Percentiles rank a stretch among this genome's conserved stretches.
Conservation (phyloP, 176 grass and related monocot genomes). For the Chloris gayana region DNA sequence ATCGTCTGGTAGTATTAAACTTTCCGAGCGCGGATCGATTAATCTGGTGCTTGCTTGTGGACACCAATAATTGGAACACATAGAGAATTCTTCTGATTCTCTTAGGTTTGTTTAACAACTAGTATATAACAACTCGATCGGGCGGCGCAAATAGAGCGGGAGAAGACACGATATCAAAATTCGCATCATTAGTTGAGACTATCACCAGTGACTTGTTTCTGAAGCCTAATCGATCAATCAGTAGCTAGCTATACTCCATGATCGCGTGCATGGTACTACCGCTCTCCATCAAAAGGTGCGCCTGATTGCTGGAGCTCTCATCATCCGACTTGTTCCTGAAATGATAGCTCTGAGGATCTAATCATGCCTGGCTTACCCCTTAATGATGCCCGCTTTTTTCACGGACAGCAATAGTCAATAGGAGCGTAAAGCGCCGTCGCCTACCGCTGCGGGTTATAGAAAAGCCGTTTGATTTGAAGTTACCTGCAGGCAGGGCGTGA, state of each 20-base stretch:
- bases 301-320: background rate
- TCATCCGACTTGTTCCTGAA: constrained; percentile 32
- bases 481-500: no score
- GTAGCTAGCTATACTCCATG: background rate
- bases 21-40: background rate
- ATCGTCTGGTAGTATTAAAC: background rate
- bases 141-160: no score
- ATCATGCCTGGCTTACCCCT: constrained; percentile 14
- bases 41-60: background rate
- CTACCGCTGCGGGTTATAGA: background rate
- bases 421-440: background rate
- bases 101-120: no score
- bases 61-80: constrained; percentile 24
- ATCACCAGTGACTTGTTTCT: background rate
- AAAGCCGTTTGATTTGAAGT: no score
- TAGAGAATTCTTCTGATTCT: no score
- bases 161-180: no score
- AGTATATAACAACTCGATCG: no score
- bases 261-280: background rate
- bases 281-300: constrained; percentile 33
- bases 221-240: background rate
- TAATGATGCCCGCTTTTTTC: background rate
- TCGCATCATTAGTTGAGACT: no score
- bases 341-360: constrained; percentile 22
- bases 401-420: background rate